Conservation (phyloP, 768 basidiomycete genomes). For the Gyrodon lividus region DNA sequence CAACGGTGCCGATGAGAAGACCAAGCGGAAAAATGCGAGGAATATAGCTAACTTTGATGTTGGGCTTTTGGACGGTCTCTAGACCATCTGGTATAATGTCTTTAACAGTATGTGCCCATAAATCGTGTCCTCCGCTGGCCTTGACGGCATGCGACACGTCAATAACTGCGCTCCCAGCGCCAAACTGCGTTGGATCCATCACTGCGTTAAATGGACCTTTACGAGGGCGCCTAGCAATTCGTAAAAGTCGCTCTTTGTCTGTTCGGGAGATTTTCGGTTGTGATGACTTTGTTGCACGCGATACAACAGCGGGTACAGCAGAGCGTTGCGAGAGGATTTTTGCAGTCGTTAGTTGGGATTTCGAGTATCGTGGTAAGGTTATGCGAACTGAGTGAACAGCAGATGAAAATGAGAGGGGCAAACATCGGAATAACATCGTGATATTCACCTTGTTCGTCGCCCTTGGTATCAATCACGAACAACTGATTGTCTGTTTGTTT, state of each 20-base stretch:
- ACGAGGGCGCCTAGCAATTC: conserved; percentile 70
- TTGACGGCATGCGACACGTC: conserved; percentile 70
- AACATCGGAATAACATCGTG: neutral
- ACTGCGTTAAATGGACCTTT: conserved; percentile 73
- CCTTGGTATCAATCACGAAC: conserved; percentile 77
- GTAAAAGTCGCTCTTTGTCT: conserved; percentile 73
- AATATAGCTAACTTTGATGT: conserved; percentile 49
- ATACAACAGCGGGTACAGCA: conserved; percentile 80
- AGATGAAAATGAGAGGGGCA: neutral
- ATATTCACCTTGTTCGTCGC: conserved; percentile 67
- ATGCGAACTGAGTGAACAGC: conserved; percentile 52
- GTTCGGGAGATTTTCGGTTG: conserved; percentile 48
- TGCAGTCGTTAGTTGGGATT: conserved; percentile 57
- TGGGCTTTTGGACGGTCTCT: conserved; percentile 36
- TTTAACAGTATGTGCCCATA: conserved; percentile 48
- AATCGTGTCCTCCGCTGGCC: conserved; percentile 63
- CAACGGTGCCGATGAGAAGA: neutral
- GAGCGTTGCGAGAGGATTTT: conserved; percentile 86
- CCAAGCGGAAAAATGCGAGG: neutral
- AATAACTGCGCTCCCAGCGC: conserved; percentile 60
- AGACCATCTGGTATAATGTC: conserved; percentile 43
- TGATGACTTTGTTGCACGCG: conserved; percentile 39
- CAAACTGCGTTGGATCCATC: conserved; percentile 66
- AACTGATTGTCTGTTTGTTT: conserved; percentile 70
- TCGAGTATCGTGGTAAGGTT: conserved; percentile 53